These are phyloP conservation scores for Phytophthora pluvialis DNA, from an alignment of 352 stramenopile genomes.

Conservation along the genomic window DNA sequence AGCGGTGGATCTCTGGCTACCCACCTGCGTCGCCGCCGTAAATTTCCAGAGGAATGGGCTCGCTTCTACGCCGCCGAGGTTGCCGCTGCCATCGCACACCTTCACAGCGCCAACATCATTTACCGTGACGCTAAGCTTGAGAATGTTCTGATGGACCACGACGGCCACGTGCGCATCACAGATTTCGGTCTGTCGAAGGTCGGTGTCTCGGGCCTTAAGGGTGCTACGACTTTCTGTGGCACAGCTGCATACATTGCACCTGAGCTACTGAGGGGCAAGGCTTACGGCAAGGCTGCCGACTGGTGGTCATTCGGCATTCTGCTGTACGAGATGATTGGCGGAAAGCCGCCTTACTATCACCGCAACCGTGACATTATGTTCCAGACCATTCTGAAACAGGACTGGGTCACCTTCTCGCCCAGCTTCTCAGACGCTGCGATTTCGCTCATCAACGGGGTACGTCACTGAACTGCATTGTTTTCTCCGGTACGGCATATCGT, in stretches of 20 bases:
- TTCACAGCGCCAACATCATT: constrained; percentile 96
- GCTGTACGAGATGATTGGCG: constrained; percentile 96
- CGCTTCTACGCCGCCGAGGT: constrained; percentile 97
- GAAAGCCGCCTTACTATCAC: constrained; percentile 91
- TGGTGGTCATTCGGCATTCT: constrained; percentile 96
- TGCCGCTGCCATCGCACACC: constrained; percentile 85
- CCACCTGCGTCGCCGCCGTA: constrained; percentile 87
- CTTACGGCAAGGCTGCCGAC: constrained; percentile 93
- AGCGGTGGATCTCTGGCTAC: constrained; percentile 91
- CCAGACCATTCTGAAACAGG: constrained; percentile 92
- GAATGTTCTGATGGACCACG: constrained; percentile 95
- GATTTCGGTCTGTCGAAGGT: constrained; percentile 96
- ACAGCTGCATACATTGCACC: constrained; percentile 94
- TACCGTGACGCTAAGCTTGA: constrained; percentile 96
- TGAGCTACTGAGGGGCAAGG: constrained; percentile 89
- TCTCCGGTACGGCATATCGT: constrained; percentile 1
- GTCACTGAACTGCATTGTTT: constrained; percentile 29
- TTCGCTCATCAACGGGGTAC: constrained; percentile 92
- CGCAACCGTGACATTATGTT: constrained; percentile 93
- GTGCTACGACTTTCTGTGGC: constrained; percentile 93
- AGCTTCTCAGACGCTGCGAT: constrained; percentile 92
- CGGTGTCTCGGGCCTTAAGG: constrained; percentile 84
- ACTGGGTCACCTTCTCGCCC: constrained; percentile 95
- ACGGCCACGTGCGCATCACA: constrained; percentile 94
- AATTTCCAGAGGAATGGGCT: constrained; percentile 91